Evolutionary conservation across 768 basidiomycete genomes (phyloP), one percentile per base, ranked within the genome.

Genomic region (Flagelloscypha sp.): DNA sequence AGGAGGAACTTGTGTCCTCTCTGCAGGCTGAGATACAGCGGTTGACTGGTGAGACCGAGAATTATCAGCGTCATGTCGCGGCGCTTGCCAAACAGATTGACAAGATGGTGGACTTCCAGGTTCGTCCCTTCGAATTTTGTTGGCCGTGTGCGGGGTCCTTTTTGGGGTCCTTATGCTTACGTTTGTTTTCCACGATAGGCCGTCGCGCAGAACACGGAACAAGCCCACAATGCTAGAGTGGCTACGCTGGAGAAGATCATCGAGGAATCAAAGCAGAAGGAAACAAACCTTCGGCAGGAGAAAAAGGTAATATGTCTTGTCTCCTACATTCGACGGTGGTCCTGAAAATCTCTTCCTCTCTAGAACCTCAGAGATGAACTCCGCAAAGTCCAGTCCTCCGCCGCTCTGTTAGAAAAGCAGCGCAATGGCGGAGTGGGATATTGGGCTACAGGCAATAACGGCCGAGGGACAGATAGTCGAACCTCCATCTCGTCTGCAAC

Each of bases 361-460:
- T 50, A 94, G 87, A 87, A 77, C 0, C 64, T 98, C 12, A 81
- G 93, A 7, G 95, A 98, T 35, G 94, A 99, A 53, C 59, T 99
- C 30, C 81, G 90, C 27, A 98, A 98, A 55, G 81, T 99, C 2
- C 95, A 98, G 56, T 86, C 84, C 1, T 94, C 92, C 13, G 86
- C 85, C 27, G 82, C 89, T 1, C 56, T 97, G 19, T 66, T 97
- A 18, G 94, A 98, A 50, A 73, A 79, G 30, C 88, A 93, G 48
- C 76, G 94, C 18, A 88, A 87, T 53, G 90, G 94, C 1, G 93
- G 94, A 15, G 83, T 92, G 6, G 90, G 94, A 13, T 97, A 93
- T 57, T 97, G 92, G 92, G 67, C 72, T 1, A 64, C 72, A n/a
- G 45, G 47, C 22, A 64, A 65, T 28, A 48, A 25, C 32, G 48